Base-by-base conservation (phyloP, 148 eudicot genomes). In the Rhododendron griersonianum region DNA sequence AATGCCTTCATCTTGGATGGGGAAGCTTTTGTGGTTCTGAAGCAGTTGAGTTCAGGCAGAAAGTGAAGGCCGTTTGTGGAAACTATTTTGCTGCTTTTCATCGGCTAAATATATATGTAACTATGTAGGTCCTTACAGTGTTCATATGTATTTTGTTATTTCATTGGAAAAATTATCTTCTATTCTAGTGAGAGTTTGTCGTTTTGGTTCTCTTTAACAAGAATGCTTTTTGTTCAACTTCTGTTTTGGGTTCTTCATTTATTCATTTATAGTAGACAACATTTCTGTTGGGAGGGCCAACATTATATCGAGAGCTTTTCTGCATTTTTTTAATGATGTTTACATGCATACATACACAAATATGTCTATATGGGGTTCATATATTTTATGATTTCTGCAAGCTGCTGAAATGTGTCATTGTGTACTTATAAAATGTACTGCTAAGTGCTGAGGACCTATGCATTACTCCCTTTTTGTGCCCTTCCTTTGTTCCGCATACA, bases 31-130 rank as follows among this genome's bases (percentile, higher is more conserved):
- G 95, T 91, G 98, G 94, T 82, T 86, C 83, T 71, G 92, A 97
- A 88, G 99, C 96, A 83, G 85, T 91, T 85, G 99, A 97, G 78
- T 95, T 95, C 86, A 93, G 95, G 88, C 93, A 89, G 80, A 94
- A 94, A 84, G 87, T 95, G 84, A 97, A 91, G 90, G 84, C 88
- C 65, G 93, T 97, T 53, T 97, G 99, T 87, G 98, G 91, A 90
- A 90, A 87, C 88, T 97, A 95, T 87, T 94, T 90, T 84, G 73
- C 83, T 84, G 91, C 94, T 87, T 95, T 94, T 91, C 99, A 97
- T 88, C 93, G 95, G 81, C 98, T 95, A 89, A 94, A 94, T 85
- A 91, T 93, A 85, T 87, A 92, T 86, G 99, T 97, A 93, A 95
- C 98, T 93, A 92, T 86, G 99, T 97, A 93, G 94, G 99, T 93